These are phyloP conservation scores for Cercospora beticola DNA, from an alignment of 2,329 filamentous ascomycete species.

Conservation along the genomic window DNA sequence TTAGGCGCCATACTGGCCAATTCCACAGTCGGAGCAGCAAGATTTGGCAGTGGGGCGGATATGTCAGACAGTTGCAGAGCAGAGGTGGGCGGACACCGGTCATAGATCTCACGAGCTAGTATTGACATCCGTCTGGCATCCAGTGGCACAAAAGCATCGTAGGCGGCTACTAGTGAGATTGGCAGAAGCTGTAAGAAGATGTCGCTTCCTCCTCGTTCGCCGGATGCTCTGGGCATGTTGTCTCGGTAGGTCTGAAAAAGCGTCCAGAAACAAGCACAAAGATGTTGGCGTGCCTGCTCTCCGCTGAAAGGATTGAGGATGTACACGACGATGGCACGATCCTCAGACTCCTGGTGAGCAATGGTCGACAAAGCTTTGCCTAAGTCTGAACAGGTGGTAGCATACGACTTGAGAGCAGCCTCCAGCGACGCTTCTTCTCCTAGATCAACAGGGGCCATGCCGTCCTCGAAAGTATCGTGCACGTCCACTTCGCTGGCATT, in stretches of 20 bases:
- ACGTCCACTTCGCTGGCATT: constrained; percentile 39
- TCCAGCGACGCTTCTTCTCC: constrained; percentile 22
- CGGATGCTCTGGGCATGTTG: constrained; percentile 64
- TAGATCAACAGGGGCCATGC: constrained; percentile 42
- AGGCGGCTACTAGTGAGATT: constrained; percentile 64
- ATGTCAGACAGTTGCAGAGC: constrained; percentile 34
- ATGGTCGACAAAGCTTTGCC: constrained; percentile 32
- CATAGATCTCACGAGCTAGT: constrained; percentile 70
- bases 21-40: constrained; percentile 68
- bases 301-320: constrained; percentile 65
- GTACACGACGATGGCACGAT: constrained; percentile 65
- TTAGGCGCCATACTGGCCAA: constrained; percentile 70
- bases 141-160: constrained; percentile 62
- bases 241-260: constrained; percentile 66
- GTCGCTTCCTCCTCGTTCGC: constrained; percentile 50
- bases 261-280: constrained; percentile 71
- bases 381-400: constrained; percentile 27
- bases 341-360: constrained; percentile 38
- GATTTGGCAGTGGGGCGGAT: constrained; percentile 44
- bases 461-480: constrained; percentile 30
- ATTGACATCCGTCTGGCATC: constrained; percentile 56
- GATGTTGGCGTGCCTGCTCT: constrained; percentile 51
- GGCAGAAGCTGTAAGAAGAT: constrained; percentile 77
- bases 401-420: constrained; percentile 28
- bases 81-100: constrained; percentile 60